Evolutionary conservation across 2,329 filamentous ascomycete species (phyloP).

Genomic region (Rhexocercosporidium sp.): DNA sequence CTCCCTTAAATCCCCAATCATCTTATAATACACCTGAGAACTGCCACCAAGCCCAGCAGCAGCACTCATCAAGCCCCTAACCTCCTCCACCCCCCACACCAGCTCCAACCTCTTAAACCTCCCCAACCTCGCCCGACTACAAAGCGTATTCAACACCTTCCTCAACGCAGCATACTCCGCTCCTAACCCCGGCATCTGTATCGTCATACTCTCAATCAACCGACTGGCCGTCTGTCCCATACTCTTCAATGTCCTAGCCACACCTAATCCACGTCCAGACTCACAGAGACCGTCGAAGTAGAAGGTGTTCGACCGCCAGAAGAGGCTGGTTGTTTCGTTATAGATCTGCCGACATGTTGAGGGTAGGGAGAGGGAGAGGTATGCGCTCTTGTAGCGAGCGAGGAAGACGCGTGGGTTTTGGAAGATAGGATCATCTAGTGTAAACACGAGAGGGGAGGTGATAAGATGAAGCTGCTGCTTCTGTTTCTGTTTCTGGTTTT

Average conservation of each 20-base stretch:
- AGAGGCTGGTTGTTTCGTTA: conserved; percentile 26
- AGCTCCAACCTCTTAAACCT: conserved; percentile 20
- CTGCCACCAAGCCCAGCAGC: background rate
- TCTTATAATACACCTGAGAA: conserved; percentile 6
- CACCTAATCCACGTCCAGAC: background rate
- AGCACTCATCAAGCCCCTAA: background rate
- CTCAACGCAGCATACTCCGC: conserved; percentile 1
- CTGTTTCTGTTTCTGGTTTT: background rate
- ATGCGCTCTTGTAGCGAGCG: background rate
- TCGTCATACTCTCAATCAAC: conserved; percentile 12
- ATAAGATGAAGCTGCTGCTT: conserved; percentile 11
- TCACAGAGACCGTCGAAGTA: conserved; percentile 16
- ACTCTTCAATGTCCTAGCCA: conserved; percentile 19
- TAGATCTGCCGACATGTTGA: conserved; percentile 34
- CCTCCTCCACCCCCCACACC: conserved; percentile 12
- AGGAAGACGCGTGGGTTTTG: background rate
- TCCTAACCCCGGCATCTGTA: conserved; percentile 3
- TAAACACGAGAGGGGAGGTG: background rate
- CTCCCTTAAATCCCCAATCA: conserved; percentile 14
- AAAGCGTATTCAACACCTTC: conserved; percentile 22
- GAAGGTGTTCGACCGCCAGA: conserved; percentile 32
- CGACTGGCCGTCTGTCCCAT: conserved; percentile 27
- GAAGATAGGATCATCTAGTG: conserved; percentile 7
- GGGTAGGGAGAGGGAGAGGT: conserved; percentile 27
- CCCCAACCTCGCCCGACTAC: conserved; percentile 21